Conservation (phyloP, 2,329 filamentous ascomycete species). For the Arachnomyces sp. region DNA sequence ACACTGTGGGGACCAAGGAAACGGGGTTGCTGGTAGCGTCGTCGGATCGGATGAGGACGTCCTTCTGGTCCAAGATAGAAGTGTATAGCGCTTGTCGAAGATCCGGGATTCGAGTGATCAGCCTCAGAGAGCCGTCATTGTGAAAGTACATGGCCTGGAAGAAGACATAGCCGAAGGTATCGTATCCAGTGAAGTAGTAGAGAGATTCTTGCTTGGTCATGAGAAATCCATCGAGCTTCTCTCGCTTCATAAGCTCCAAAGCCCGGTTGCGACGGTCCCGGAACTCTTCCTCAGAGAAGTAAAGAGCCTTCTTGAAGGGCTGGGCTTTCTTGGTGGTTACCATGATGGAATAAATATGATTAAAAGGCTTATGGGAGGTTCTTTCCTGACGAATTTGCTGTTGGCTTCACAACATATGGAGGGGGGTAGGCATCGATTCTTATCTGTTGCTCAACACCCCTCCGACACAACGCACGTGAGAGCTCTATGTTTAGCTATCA, state of each 20-base stretch:
- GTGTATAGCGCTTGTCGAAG: slow-evolving; percentile 28
- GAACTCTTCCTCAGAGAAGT: slow-evolving; percentile 21
- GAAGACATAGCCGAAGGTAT: slow-evolving; percentile 31
- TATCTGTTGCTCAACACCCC: too few species aligned
- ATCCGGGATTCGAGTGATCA: slow-evolving; percentile 25
- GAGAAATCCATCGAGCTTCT: slow-evolving; percentile 27
- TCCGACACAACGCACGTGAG: too few species aligned
- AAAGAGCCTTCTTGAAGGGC: slow-evolving; percentile 23
- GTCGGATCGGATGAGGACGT: slow-evolving; percentile 23
- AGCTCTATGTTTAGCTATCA: too few species aligned
- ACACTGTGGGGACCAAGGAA: slow-evolving; percentile 21
- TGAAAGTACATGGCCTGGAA: slow-evolving; percentile 32
- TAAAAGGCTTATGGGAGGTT: too few species aligned
- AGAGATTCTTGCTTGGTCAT: slow-evolving; percentile 29
- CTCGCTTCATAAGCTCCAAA: slow-evolving; percentile 22
- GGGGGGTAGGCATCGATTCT: too few species aligned
- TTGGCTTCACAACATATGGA: too few species aligned
- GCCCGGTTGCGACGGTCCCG: slow-evolving; percentile 16
- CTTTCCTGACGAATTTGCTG: too few species aligned
- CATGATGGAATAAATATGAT: too few species aligned
- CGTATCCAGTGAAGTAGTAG: slow-evolving; percentile 25
- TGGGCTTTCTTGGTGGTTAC: slow-evolving; percentile 12
- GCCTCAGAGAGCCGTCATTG: slow-evolving; percentile 22
- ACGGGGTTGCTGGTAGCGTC: slow-evolving; percentile 23
- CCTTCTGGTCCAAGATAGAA: slow-evolving; percentile 22